Conservation (phyloP, 1,284 basidiomycete species). For the Moesziomyces globuligerus region DNA sequence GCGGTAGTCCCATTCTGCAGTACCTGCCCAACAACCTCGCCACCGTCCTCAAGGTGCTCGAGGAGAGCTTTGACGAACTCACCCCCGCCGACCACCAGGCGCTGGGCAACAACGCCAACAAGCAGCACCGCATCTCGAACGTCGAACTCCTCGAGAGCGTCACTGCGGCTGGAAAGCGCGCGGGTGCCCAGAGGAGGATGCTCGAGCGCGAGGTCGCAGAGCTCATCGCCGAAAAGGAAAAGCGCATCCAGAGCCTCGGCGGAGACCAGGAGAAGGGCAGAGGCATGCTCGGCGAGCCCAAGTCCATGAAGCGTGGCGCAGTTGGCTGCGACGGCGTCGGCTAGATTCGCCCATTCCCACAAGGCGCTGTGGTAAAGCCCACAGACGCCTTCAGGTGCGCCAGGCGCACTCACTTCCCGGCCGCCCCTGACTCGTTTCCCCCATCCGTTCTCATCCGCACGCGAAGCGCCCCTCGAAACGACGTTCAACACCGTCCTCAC, state of each 20-base stretch:
- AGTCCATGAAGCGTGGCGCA: conserved; percentile 43
- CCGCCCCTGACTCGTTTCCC: background rate
- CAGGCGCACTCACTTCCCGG: background rate
- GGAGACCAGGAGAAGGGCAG: conserved; percentile 46
- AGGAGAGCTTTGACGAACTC: conserved; percentile 46
- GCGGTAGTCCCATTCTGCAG: conserved; percentile 58
- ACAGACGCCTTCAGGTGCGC: background rate
- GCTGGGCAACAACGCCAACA: conserved; percentile 8
- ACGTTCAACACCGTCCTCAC: conserved; percentile 9
- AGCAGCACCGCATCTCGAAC: conserved; percentile 24
- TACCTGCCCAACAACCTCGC: conserved; percentile 64
- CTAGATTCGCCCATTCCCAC: conserved; percentile 7
- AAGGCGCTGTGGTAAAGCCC: too few relatives aligned
- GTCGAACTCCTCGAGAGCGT: conserved; percentile 46
- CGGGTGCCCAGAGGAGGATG: conserved; percentile 45
- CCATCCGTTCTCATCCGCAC: background rate
- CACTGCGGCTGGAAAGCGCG: conserved; percentile 40
- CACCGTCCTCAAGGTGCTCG: conserved; percentile 50
- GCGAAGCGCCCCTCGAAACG: background rate
- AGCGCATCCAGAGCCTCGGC: conserved; percentile 30
- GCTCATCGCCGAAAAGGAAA: conserved; percentile 47
- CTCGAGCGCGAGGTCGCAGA: conserved; percentile 52
- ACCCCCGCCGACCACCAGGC: conserved; percentile 17
- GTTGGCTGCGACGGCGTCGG: conserved; percentile 61
- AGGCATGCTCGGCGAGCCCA: conserved; percentile 42